Evolutionary conservation across 2,329 filamentous ascomycete species (phyloP).

Genomic region (Coleophoma eucalyptorum): DNA sequence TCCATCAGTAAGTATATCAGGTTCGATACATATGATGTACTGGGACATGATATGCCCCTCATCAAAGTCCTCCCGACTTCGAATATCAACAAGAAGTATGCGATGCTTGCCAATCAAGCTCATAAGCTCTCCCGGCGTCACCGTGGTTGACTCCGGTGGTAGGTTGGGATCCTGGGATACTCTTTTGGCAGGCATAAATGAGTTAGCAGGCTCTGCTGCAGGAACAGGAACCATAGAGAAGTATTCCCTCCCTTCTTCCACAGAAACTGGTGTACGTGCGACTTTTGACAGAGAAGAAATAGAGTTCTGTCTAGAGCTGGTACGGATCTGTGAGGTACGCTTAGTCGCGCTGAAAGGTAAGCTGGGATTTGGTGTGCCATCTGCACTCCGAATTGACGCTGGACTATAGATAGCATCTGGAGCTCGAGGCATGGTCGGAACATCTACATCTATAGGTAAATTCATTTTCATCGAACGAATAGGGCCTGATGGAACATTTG

Average conservation of each 20-base stretch:
- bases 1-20: slow-evolving; percentile 67
- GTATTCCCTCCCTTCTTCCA: slow-evolving; percentile 18
- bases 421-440: slow-evolving; percentile 26
- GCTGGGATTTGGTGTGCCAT: slow-evolving; percentile 16
- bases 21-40: slow-evolving; percentile 86
- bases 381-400: slow-evolving; percentile 16
- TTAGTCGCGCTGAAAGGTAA: slow-evolving; percentile 17
- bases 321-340: slow-evolving; percentile 19
- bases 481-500: slow-evolving; percentile 16
- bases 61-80: slow-evolving; percentile 76
- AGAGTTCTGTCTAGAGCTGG: slow-evolving; percentile 14
- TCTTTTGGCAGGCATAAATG: not conserved
- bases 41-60: slow-evolving; percentile 83
- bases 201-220: not conserved
- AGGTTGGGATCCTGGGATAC: slow-evolving; percentile 4
- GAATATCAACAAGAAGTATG: slow-evolving; percentile 82
- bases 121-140: slow-evolving; percentile 60
- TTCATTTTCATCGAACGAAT: slow-evolving; percentile 11
- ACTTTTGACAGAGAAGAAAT: slow-evolving; percentile 20
- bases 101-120: slow-evolving; percentile 63
- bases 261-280: slow-evolving; percentile 13
- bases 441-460: slow-evolving; percentile 15
- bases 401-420: slow-evolving; percentile 31
- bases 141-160: slow-evolving; percentile 14
- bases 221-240: slow-evolving; percentile 12